Evolutionary conservation across 2,329 filamentous ascomycete species (phyloP).

Genomic region (Pseudogymnoascus sp.): DNA sequence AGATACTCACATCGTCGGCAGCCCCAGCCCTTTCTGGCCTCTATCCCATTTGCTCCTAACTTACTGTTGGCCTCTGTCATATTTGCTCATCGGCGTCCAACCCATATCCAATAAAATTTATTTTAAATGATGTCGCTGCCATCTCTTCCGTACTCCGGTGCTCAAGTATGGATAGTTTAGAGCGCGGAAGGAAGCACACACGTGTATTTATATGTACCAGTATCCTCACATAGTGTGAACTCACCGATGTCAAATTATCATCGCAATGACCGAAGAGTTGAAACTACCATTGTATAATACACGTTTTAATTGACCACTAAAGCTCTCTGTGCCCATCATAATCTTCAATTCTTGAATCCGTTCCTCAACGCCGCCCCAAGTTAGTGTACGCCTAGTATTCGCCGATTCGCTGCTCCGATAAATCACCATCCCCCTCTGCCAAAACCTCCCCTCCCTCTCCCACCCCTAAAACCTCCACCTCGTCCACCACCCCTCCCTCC

Average conservation of each 20-base stretch:
- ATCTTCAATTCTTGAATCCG: background rate
- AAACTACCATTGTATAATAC: background rate
- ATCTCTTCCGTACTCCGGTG: too few species aligned
- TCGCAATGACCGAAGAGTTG: background rate
- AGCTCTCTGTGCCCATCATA: background rate
- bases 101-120: too few species aligned
- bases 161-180: background rate
- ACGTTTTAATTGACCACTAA: background rate
- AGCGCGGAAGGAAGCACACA: background rate
- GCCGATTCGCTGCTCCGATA: background rate
- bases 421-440: constrained; percentile 20
- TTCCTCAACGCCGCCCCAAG: constrained; percentile 1
- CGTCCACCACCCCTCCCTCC: constrained; percentile 33
- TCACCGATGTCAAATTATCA: background rate
- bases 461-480: constrained; percentile 20
- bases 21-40: background rate
- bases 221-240: background rate
- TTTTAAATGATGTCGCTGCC: too few species aligned
- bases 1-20: background rate
- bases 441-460: constrained; percentile 17
- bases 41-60: too few species aligned
- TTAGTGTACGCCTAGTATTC: constrained; percentile 1
- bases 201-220: background rate
- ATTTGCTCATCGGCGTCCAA: background rate
- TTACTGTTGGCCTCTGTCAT: background rate